These are phyloP conservation scores for Tetrastigma voinierianum DNA, from an alignment of 164 flowering plant species.

Conservation along the genomic window DNA sequence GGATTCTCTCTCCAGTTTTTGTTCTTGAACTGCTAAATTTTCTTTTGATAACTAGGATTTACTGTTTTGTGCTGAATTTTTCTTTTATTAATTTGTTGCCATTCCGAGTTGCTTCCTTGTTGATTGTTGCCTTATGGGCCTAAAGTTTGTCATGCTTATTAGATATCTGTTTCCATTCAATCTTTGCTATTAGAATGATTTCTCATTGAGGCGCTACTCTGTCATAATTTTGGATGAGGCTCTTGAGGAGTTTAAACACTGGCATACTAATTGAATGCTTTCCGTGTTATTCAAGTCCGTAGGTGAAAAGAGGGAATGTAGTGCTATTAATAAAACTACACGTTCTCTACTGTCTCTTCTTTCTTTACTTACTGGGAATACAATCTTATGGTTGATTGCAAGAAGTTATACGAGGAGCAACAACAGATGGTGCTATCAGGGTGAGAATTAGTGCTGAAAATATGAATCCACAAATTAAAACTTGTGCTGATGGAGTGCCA, in stretches of 20 bases:
- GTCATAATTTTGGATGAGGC: constrained; percentile 92
- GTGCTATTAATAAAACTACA: neutral
- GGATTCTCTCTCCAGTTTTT: no score
- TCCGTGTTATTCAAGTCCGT: constrained; percentile 65
- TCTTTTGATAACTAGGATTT: no score
- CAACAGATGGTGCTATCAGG: no score
- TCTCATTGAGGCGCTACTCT: constrained; percentile 74
- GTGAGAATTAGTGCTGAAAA: no score
- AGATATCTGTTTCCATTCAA: neutral
- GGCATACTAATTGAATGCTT: constrained; percentile 94
- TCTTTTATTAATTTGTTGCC: no score
- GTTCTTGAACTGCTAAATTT: no score
- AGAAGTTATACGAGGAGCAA: constrained; percentile 56
- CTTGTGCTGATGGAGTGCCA: constrained; percentile 94
- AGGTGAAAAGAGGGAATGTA: constrained; percentile 40
- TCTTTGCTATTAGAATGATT: constrained; percentile 58
- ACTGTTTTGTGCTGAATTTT: no score
- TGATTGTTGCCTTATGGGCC: no score
- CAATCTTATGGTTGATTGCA: constrained; percentile 27
- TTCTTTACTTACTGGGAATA: neutral
- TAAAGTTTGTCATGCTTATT: neutral
- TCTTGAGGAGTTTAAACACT: constrained; percentile 97
- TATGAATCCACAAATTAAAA: constrained; percentile 61
- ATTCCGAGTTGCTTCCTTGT: no score
- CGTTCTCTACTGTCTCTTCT: neutral